Base-by-base conservation (phyloP, 2,329 filamentous ascomycete species). In the Chalara sp. region DNA sequence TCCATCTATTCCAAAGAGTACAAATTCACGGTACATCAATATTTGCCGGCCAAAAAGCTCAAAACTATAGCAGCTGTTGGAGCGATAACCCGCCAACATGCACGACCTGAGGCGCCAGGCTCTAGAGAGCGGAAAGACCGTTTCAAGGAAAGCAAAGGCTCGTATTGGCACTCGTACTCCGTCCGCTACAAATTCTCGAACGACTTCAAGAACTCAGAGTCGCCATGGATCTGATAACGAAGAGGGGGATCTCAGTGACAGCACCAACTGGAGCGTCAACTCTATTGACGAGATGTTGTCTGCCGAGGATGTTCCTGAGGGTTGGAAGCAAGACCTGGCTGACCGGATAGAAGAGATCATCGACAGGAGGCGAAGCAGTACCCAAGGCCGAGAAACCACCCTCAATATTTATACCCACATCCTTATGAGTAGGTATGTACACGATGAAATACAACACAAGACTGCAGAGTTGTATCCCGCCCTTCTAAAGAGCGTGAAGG, bases 341-440 rank as follows among this genome's bases (percentile, higher is more conserved):
- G 75, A 80, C 54, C 75, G 78, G 43, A 78, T 87, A 48, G 75
- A 83, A 48, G 78, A 84, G 58, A 79, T 88, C 40, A 72, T 81
- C 50, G 81, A 87, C 59, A 76, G 83, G 57, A 88, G 87, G 71
- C 76, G 82, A 56, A 84, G 80, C 64, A 85, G 76, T 54, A 76
- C 75, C 8, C 76, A 82, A 52, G 80, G 82, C 31, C 75, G 85
- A 49, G 82, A 86, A 60, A 73, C 80, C 44, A 74, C 74, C 37
- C 70, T 87, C 48, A 70, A 71, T 35, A 70, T 71, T 5, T 86
- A 83, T 64, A 75, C 75, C 47, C 74, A 79, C 50, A 73, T 83
- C 44, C 68, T 86, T 47, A 84, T 79, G 60, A 73, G 74, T 32
- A 79, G 82, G 57, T 86, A 80, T 65, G 76, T 80, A 3, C 73